Conservation (phyloP, 75 land plant genomes). For the Gnetum montanum region DNA sequence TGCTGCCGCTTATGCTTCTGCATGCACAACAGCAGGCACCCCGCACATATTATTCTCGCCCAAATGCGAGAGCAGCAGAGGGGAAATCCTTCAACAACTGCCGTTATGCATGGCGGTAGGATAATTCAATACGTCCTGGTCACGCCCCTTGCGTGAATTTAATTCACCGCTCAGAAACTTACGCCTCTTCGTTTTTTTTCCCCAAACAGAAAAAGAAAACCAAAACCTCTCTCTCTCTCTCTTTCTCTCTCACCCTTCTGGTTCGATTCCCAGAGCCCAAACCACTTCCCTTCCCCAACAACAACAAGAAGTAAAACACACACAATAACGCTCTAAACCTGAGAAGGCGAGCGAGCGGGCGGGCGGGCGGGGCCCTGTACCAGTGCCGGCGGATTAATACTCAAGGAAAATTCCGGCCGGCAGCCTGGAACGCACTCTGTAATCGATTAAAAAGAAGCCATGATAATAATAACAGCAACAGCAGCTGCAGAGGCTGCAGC, state of each 20-base stretch:
- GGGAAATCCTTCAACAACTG: slow-evolving; percentile 3
- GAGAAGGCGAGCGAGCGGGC: too few species aligned
- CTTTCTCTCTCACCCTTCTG: background rate
- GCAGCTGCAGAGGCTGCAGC: too few species aligned
- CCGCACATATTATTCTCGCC: background rate
- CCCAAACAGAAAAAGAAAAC: background rate
- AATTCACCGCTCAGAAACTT: background rate
- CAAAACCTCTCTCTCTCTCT: background rate
- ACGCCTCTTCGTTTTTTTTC: too few species aligned
- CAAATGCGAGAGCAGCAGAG: background rate
- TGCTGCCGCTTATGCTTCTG: background rate
- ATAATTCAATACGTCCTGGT: slow-evolving; percentile 5
- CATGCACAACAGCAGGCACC: background rate
- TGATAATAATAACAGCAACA: background rate
- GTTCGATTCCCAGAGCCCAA: background rate
- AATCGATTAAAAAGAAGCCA: background rate
- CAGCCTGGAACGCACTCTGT: background rate
- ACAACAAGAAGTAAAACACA: background rate
- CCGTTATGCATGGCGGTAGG: slow-evolving; percentile 7
- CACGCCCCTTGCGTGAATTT: slow-evolving; percentile 5
- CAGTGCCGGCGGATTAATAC: background rate
- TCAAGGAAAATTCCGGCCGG: background rate
- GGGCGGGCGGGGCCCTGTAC: background rate
- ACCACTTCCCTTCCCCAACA: too few species aligned
- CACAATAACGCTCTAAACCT: background rate